Evolutionary conservation across 306 rosid genomes (phyloP), one percentile per base, ranked within the genome.

Genomic region (Ochetophila trinervis): DNA sequence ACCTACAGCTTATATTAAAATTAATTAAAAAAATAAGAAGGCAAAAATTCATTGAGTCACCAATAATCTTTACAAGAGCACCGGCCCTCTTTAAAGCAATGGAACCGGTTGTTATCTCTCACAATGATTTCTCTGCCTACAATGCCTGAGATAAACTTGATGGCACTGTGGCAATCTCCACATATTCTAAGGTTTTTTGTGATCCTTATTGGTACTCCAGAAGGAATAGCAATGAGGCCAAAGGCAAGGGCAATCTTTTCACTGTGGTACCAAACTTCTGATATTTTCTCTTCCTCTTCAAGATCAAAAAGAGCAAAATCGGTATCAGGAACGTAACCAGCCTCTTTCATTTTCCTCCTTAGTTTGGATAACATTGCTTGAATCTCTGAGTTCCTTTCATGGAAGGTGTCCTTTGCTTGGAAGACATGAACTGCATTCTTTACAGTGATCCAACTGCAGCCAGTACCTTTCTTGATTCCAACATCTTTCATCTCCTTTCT

Each of bases 161-260:
- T 66, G 53, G 75, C 78, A 63, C 80, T 63, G 48, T 79, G 84
- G 74, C 80, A 79, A 69, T 79, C 84, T 27, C 71, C 84, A 37
- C 80, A 75, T 23, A 79, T 79, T 64, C 78, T 71, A 57, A 80
- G 92, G 70, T 85, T 87, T 72, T 90, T 87, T 44, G 86, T 80
- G 65, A 85, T 85, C 36, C 91, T 69, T 66, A 85, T 78, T 0
- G 95, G 88, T n/a, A 85, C 73, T 20, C 74, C 64, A 2, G 53
- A 74, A 73, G 95, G 96, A n/a, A 87, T 82, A 44, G 95, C 78
- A 60, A 90, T 64, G 70, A 87, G 95, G 56, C 91, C 95, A 62
- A 85, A 87, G 6, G 87, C 89, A 37, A 90, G 96, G 65, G 88
- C 96, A 75, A 85, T 85, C 65, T 87, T 90, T 79, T 90, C 95